Conservation (phyloP, 2,329 filamentous ascomycete species). For the Ophiostoma sp. region DNA sequence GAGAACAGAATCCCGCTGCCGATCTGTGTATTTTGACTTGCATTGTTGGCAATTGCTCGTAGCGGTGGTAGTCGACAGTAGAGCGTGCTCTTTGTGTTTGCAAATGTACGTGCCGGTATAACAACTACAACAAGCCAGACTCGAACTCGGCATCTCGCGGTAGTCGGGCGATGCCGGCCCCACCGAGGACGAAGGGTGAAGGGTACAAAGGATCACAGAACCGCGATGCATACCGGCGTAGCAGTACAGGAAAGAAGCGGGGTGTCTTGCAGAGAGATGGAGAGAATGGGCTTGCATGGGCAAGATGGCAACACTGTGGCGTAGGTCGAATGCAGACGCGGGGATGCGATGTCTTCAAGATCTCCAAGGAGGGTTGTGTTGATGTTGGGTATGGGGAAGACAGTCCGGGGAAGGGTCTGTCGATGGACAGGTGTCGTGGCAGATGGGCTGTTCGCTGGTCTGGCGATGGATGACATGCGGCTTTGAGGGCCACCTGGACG, state of each 20-base stretch:
- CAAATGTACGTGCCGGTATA: too few species aligned
- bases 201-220: not conserved
- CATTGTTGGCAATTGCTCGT: too few species aligned
- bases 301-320: not conserved
- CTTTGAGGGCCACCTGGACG: too few species aligned
- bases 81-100: too few species aligned
- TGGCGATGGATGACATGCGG: too few species aligned
- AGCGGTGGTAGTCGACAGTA: too few species aligned
- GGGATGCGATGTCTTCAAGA: not conserved
- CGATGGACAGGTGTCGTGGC: not conserved
- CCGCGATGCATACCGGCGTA: not conserved
- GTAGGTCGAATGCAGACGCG: not conserved
- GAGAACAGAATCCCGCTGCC: not conserved
- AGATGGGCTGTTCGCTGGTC: not conserved
- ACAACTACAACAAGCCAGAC: not conserved
- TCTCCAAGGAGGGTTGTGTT: not conserved
- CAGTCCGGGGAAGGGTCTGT: conserved; percentile 1
- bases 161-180: conserved; percentile 11
- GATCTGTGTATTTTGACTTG: too few species aligned
- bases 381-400: not conserved
- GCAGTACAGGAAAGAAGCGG: not conserved
- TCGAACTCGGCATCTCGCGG: not conserved
- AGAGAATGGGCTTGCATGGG: not conserved
- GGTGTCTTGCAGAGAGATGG: not conserved
- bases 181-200: not conserved